phyloP scores from a whole-genome alignment of 768 basidiomycete species.

The Exsudoporus frostii region DNA sequence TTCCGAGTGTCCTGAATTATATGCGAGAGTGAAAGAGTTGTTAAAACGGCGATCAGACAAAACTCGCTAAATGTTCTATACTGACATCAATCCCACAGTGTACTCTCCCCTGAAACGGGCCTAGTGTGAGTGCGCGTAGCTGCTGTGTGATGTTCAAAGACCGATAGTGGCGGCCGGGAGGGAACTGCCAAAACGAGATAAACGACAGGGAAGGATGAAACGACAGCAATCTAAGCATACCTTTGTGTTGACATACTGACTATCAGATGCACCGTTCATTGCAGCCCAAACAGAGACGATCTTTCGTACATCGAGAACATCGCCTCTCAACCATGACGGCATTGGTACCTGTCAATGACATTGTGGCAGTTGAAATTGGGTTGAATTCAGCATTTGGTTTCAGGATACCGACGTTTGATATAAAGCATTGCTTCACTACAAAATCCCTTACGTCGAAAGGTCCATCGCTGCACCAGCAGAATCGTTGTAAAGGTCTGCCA shows the following conservation, averaged over 20 bases:
- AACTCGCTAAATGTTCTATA: conserved; percentile 20
- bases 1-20: conserved; percentile 78
- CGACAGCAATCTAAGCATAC: conserved; percentile 6
- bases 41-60: conserved; percentile 1
- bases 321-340: conserved; percentile 70
- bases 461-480: conserved; percentile 83
- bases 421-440: conserved; percentile 86
- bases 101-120: conserved; percentile 75
- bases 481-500: conserved; percentile 55
- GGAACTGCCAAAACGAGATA: conserved; percentile 13
- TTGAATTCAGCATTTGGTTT: conserved; percentile 1
- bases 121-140: conserved; percentile 65
- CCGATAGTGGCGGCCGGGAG: conserved; percentile 17
- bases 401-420: conserved; percentile 59
- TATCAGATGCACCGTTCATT: conserved; percentile 7
- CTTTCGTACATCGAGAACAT: conserved; percentile 72
- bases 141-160: conserved; percentile 72
- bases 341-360: conserved; percentile 48
- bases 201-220: background rate
- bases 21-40: conserved; percentile 3
- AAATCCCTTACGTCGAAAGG: conserved; percentile 84
- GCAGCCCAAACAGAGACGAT: conserved; percentile 47
- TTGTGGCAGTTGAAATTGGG: conserved; percentile 8
- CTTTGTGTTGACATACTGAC: conserved; percentile 9
- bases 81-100: conserved; percentile 92